phyloP scores from a whole-genome alignment of 345 rosid species.

The Eucalyptus paniculata region DNA sequence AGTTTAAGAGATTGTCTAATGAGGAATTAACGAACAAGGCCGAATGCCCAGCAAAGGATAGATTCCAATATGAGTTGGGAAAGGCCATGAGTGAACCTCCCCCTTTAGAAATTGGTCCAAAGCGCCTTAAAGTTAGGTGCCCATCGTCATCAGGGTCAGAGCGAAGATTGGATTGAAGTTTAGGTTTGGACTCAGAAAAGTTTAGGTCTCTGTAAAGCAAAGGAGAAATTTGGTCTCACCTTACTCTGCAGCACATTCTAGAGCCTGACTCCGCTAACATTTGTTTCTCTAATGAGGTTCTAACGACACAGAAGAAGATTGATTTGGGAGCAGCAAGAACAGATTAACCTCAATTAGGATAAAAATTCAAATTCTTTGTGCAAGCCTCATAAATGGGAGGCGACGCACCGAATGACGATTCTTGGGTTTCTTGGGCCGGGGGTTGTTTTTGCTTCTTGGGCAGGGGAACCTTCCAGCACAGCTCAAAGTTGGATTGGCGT shows the following conservation, averaged over 20 bases:
- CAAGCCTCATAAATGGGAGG: not conserved
- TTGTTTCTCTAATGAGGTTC: constrained; percentile 32
- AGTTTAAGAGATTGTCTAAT: constrained; percentile 21
- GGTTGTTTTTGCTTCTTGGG: constrained; percentile 31
- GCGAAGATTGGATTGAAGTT: constrained; percentile 8
- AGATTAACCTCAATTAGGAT: not conserved
- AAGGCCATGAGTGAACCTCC: constrained; percentile 22
- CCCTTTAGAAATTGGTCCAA: constrained; percentile 35
- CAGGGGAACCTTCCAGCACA: constrained; percentile 31
- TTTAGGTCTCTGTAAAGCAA: not conserved
- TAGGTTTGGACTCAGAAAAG: not conserved
- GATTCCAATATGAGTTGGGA: constrained; percentile 13
- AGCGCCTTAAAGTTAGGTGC: constrained; percentile 59
- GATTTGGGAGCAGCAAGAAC: constrained; percentile 31
- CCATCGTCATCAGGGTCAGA: constrained; percentile 29
- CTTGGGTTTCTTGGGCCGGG: constrained; percentile 46
- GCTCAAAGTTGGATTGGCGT: constrained; percentile 11
- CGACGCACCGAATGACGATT: not conserved
- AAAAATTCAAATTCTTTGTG: not conserved
- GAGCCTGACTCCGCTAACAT: constrained; percentile 37
- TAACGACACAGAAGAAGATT: constrained; percentile 27
- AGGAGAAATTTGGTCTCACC: constrained; percentile 1
- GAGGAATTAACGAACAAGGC: constrained; percentile 17
- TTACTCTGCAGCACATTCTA: constrained; percentile 11
- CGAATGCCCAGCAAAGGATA: constrained; percentile 16